Evolutionary conservation across 2,329 filamentous ascomycete genomes (phyloP), one percentile per base, ranked within the genome.

Genomic region (Paraphaeosphaeria minitans): DNA sequence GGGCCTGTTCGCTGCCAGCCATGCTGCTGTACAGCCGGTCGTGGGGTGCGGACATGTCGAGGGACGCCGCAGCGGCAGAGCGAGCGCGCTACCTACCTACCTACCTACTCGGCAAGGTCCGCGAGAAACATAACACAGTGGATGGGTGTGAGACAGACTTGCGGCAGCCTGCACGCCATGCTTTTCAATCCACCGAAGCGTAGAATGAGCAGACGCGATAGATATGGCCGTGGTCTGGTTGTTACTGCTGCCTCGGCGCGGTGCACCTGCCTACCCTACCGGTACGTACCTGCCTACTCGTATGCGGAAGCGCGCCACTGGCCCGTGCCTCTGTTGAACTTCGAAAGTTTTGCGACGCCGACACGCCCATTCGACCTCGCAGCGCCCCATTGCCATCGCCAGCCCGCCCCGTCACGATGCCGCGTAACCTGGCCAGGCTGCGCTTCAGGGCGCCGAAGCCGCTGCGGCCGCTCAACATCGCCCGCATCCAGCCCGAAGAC

Each of bases 381-480:
- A 33, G 41, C 47, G 57, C 35, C 47, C 56, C 55, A 62, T 51
- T 53, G 56, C 45, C 61, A 63, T 57, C 58, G 52, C 55, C 42
- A 9, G 24, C 29, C 24, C 47, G 37, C 52, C 52, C 62, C 57
- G 54, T 57, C 45, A 66, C 66, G 58, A 74, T 74, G 71, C 70
- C 71, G 62, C 71, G 71, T 63, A 63, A 66, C 46, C 65, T 74
- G 42, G 60, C 67, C 54, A 65, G 66, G 48, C 65, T 72, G 54
- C 66, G 65, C 55, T 72, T 69, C 56, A 60, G 63, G 58, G 55
- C 62, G 50, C 56, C 59, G 19, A 56, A 35, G 47, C 66, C 66
- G 42, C 62, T 62, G 21, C 46, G 51, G 50, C 63, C 68, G 43
- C 52, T 68, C 22, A 62, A 57, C 8, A 64, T 72, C 31, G 31